Evolutionary conservation across 2,329 filamentous ascomycete species (phyloP).

Genomic region (Ceratocystis variospora): DNA sequence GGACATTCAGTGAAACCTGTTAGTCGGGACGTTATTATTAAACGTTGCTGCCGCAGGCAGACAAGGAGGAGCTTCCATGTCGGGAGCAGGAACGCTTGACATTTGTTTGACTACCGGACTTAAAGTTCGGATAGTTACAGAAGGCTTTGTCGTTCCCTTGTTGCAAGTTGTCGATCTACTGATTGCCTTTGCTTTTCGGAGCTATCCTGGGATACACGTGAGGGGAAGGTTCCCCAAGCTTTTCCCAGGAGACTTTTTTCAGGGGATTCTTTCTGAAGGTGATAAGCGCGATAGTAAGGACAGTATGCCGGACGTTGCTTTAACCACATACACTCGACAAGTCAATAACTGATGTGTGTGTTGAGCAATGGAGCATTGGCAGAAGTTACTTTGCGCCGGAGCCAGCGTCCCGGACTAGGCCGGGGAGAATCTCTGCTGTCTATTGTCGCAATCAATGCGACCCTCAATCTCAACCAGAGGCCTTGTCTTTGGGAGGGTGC

Average conservation of each 20-base stretch:
- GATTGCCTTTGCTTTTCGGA: constrained; percentile 2
- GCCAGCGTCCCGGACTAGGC: constrained; percentile 45
- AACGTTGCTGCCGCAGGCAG: not conserved
- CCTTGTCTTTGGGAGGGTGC: constrained; percentile 21
- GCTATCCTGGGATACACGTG: not conserved
- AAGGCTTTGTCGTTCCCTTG: not conserved
- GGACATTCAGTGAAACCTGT: not conserved
- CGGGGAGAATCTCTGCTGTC: constrained; percentile 29
- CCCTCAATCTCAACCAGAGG: constrained; percentile 14
- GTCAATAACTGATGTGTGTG: not conserved
- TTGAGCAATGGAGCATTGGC: constrained; percentile 22
- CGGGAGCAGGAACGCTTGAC: not conserved
- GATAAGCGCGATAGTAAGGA: constrained; percentile 45
- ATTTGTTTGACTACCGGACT: not conserved
- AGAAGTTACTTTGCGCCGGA: constrained; percentile 41
- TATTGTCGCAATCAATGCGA: constrained; percentile 8
- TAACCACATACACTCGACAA: not conserved
- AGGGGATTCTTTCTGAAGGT: constrained; percentile 40
- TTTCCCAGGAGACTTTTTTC: not conserved
- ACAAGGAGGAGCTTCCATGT: not conserved
- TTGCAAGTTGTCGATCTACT: constrained; percentile 4
- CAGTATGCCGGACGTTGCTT: constrained; percentile 25
- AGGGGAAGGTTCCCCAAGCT: constrained; percentile 1
- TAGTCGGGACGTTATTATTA: too few relatives aligned
- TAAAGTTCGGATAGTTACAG: not conserved